Base-by-base conservation (phyloP, 257 asterid species). In the Solanum habrochaites region DNA sequence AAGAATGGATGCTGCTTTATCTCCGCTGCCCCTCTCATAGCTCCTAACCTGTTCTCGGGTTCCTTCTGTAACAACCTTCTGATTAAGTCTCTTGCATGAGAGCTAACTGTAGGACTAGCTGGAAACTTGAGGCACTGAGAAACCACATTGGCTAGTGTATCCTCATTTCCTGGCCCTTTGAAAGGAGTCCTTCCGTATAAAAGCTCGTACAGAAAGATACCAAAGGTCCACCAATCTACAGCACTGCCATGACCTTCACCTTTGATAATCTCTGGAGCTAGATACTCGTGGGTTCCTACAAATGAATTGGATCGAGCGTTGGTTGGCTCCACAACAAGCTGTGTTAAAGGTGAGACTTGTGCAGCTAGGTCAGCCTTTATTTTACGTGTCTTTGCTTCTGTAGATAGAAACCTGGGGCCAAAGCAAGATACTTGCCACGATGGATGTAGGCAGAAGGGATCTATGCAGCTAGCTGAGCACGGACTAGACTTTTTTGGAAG, bases 211-310 rank as follows among this genome's bases (percentile, higher is more conserved):
- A 94, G 90, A 86, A 94, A 93, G 35, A 93, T 89, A 45, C 98
- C 98, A 8, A 93, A 37, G 4, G 98, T 94, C 98, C 98, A 94
- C 98, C 98, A 94, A 73, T 94, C 98, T 27, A 94, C 98, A 2
- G 96, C 94, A 29, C 91, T 94, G 10, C 98, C 98, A 62, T 94
- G 98, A 3, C 98, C 96, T 83, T 94, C 98, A 0, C 95, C 98
- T n/a, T 94, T 92, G 69, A 94, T 93, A 7, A 94, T 91, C 93
- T 94, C 98, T 10, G 98, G 98, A 25, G 98, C 98, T 75, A 94
- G 40, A 86, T 94, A 94, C 92, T 94, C 97, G 40, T 94, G 97
- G 27, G 96, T 94, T 85, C 97, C 95, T 0, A 94, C 98, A 10
- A 94, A 94, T 3, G 98, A 94, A 94, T 93, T 93, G 4, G 98